These are phyloP conservation scores for Meyerozyma guilliermondii DNA, from an alignment of 1,139 yeast genomes.

Conservation along the genomic window DNA sequence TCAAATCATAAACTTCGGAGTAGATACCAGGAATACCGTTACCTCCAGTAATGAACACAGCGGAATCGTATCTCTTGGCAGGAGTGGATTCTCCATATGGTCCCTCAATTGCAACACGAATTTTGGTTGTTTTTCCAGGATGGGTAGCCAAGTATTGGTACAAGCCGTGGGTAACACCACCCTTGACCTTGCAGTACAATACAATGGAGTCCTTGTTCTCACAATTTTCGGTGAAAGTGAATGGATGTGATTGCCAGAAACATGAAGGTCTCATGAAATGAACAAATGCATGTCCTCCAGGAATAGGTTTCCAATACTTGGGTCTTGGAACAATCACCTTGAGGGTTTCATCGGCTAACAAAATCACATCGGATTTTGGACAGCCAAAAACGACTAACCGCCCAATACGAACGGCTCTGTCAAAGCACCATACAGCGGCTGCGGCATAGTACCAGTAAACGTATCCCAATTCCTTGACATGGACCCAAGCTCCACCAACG, in stretches of 20 bases:
- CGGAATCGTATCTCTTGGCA: constrained; percentile 28
- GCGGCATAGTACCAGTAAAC: constrained; percentile 34
- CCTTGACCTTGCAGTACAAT: constrained; percentile 19
- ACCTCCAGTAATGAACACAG: constrained; percentile 42
- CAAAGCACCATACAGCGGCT: constrained; percentile 40
- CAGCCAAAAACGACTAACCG: constrained; percentile 34
- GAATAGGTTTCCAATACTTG: constrained; percentile 33
- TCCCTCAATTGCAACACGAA: constrained; percentile 41
- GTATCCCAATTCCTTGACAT: constrained; percentile 37
- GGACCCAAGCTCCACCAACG: constrained; percentile 39
- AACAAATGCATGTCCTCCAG: constrained; percentile 51
- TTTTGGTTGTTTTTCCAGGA: constrained; percentile 19
- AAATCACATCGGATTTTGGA: constrained; percentile 29
- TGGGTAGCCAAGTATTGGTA: constrained; percentile 25
- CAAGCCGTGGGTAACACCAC: constrained; percentile 30
- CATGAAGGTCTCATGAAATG: constrained; percentile 31
- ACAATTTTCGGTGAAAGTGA: constrained; percentile 36
- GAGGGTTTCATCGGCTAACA: constrained; percentile 36
- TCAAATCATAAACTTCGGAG: constrained; percentile 30
- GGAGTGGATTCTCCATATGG: constrained; percentile 40
- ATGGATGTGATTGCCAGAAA: constrained; percentile 42
- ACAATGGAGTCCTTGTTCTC: constrained; percentile 21
- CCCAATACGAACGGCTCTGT: constrained; percentile 32
- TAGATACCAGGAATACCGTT: constrained; percentile 46
- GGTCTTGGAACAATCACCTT: constrained; percentile 39